A percentile compares a stretch with the other conserved stretches of the same genome.
Evolutionary conservation across 805 yeast genomes (phyloP).

Genomic region (Vanderwaltozyma polyspora): DNA sequence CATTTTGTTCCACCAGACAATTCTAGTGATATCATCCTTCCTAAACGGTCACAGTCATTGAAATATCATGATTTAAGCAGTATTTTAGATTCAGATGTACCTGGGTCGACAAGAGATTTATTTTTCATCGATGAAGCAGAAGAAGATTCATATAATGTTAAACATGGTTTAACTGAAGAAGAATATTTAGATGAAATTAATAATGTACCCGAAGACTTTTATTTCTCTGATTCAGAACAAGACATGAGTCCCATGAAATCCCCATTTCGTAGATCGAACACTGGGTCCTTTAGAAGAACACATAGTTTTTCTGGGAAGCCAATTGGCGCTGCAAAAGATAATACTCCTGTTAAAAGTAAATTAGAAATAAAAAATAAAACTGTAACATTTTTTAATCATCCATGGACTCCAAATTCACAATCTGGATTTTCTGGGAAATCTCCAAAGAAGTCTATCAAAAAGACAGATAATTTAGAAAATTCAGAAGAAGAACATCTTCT

Average conservation of each 20-base stretch:
- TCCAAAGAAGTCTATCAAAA: neutral
- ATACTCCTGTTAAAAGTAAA: slow-evolving; percentile 25
- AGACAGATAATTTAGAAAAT: too few relatives aligned
- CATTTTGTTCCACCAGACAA: neutral
- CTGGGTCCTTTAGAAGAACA: slow-evolving; percentile 17
- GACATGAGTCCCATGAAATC: slow-evolving; percentile 5
- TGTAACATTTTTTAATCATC: slow-evolving; percentile 28
- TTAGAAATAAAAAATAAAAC: slow-evolving; percentile 30
- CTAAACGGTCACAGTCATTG: slow-evolving; percentile 15
- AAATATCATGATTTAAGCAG: slow-evolving; percentile 32
- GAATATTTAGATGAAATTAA: slow-evolving; percentile 41
- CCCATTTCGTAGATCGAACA: slow-evolving; percentile 3
- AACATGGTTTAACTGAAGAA: slow-evolving; percentile 23
- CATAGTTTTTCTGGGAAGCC: slow-evolving; percentile 26
- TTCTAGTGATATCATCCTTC: slow-evolving; percentile 6
- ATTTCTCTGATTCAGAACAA: slow-evolving; percentile 22
- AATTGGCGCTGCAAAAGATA: slow-evolving; percentile 19
- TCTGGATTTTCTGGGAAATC: neutral
- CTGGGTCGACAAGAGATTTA: slow-evolving; percentile 20
- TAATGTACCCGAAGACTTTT: slow-evolving; percentile 35
- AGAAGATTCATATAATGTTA: slow-evolving; percentile 24
- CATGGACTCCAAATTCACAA: slow-evolving; percentile 3
- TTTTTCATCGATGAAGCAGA: slow-evolving; percentile 27
- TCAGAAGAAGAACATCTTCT: too few relatives aligned
- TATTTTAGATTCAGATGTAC: slow-evolving; percentile 29